These are phyloP conservation scores for Aspergillus bombycis DNA, from an alignment of 2,329 filamentous ascomycete species.

Conservation along the genomic window DNA sequence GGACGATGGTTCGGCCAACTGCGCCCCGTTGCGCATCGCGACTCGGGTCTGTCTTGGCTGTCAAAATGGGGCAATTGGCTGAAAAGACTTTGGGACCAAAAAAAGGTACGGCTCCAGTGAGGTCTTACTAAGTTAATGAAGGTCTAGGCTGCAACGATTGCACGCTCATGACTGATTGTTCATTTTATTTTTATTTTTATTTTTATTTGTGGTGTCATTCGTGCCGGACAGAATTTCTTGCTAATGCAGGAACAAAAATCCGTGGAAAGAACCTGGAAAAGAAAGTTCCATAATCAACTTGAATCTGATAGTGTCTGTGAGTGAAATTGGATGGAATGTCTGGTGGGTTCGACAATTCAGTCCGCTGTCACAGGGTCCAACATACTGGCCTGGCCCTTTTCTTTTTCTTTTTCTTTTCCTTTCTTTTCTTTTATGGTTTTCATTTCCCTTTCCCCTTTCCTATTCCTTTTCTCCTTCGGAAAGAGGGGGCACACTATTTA, in stretches of 20 bases:
- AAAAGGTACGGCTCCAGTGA: neutral
- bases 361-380: slow-evolving; percentile 9
- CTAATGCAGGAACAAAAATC: neutral
- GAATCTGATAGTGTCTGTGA: slow-evolving; percentile 13
- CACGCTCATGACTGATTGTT: too few species aligned
- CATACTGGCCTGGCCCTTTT: neutral
- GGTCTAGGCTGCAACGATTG: neutral
- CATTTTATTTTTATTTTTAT: neutral
- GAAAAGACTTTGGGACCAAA: neutral
- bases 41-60: neutral
- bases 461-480: neutral
- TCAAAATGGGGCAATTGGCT: neutral
- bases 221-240: neutral
- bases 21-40: neutral
- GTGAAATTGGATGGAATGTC: slow-evolving; percentile 15
- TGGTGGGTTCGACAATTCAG: slow-evolving; percentile 3
- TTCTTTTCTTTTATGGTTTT: neutral
- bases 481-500: neutral
- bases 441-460: neutral
- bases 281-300: slow-evolving; percentile 9
- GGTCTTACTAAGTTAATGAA: neutral
- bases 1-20: slow-evolving; percentile 1
- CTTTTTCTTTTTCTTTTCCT: neutral
- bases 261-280: neutral
- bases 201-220: neutral